Percentiles rank a stretch among this genome's conserved stretches.
These are phyloP conservation scores for Microthlaspi erraticum DNA, from an alignment of 345 rosid species.

Conservation along the genomic window DNA sequence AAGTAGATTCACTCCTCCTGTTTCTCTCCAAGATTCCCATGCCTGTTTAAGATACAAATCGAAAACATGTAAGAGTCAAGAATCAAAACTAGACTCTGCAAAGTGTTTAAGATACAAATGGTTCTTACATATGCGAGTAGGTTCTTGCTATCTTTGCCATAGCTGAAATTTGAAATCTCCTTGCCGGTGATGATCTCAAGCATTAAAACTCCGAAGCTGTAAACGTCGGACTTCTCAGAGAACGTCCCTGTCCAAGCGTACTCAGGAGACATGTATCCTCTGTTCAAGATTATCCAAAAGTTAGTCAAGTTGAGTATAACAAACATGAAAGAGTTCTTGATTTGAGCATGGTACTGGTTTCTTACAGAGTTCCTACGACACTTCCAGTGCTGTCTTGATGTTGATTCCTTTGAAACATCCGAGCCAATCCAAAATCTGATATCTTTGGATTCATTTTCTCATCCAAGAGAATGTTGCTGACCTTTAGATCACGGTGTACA, in stretches of 20 bases:
- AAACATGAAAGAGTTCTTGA: background rate
- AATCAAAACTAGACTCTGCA: background rate
- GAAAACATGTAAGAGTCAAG: slow-evolving; percentile 11
- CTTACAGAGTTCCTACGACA: slow-evolving; percentile 44
- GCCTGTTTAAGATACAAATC: slow-evolving; percentile 29
- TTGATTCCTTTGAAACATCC: slow-evolving; percentile 32
- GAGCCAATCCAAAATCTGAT: slow-evolving; percentile 46
- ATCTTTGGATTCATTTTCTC: slow-evolving; percentile 43
- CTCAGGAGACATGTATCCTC: slow-evolving; percentile 60
- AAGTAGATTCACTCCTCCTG: slow-evolving; percentile 30
- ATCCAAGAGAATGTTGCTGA: slow-evolving; percentile 43
- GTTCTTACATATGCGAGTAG: slow-evolving; percentile 43
- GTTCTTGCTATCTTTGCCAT: slow-evolving; percentile 38
- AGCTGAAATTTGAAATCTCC: slow-evolving; percentile 42
- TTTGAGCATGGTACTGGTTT: slow-evolving; percentile 11
- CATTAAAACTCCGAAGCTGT: slow-evolving; percentile 58
- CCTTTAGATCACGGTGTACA: slow-evolving; percentile 43
- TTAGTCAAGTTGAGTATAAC: slow-evolving; percentile 6
- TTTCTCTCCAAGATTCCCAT: slow-evolving; percentile 43
- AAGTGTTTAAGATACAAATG: slow-evolving; percentile 3
- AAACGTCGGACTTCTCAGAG: slow-evolving; percentile 57
- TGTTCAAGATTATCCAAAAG: slow-evolving; percentile 10
- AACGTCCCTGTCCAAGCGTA: slow-evolving; percentile 56
- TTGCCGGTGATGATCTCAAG: slow-evolving; percentile 42
- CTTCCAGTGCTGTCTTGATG: slow-evolving; percentile 39